These are phyloP conservation scores for Chalciporus sp. DNA, from an alignment of 1,284 basidiomycete species.

Conservation along the genomic window DNA sequence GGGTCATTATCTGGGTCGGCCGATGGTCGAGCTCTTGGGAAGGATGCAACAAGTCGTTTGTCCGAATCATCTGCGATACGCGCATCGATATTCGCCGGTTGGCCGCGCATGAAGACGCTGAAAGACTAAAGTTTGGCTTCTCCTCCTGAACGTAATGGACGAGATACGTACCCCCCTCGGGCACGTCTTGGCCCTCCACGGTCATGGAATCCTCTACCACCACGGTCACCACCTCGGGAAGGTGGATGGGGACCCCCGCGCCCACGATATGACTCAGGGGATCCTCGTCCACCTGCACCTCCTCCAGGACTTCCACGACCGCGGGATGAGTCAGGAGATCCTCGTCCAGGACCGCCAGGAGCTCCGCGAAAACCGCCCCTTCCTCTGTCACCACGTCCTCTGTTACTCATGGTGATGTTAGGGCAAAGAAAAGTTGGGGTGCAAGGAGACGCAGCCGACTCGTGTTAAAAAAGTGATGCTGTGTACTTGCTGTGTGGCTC, in stretches of 20 bases:
- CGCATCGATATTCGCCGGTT: conserved; percentile 54
- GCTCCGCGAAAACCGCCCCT: conserved; percentile 27
- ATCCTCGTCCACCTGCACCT: conserved; percentile 29
- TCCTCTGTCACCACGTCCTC: conserved; percentile 37
- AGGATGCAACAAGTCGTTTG: conserved; percentile 53
- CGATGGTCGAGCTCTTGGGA: conserved; percentile 45
- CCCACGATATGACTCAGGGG: conserved; percentile 25
- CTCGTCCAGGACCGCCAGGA: conserved; percentile 21
- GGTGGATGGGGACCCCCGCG: conserved; percentile 29
- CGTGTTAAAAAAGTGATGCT: conserved; percentile 21
- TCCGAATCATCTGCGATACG: conserved; percentile 62
- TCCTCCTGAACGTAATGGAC: not conserved
- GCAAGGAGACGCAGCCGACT: not conserved
- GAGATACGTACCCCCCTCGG: conserved; percentile 50
- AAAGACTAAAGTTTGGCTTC: conserved; percentile 6
- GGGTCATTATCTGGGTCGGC: conserved; percentile 41
- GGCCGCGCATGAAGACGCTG: conserved; percentile 56
- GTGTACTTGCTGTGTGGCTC: conserved; percentile 17
- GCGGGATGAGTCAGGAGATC: conserved; percentile 19
- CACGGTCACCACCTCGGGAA: conserved; percentile 31
- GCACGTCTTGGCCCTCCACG: conserved; percentile 37
- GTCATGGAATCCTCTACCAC: conserved; percentile 37
- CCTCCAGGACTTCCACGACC: conserved; percentile 26
- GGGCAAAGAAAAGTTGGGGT: not conserved
- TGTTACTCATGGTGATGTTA: conserved; percentile 30